Base-by-base conservation (phyloP, 768 basidiomycete genomes). In the Wakefieldia striispora region DNA sequence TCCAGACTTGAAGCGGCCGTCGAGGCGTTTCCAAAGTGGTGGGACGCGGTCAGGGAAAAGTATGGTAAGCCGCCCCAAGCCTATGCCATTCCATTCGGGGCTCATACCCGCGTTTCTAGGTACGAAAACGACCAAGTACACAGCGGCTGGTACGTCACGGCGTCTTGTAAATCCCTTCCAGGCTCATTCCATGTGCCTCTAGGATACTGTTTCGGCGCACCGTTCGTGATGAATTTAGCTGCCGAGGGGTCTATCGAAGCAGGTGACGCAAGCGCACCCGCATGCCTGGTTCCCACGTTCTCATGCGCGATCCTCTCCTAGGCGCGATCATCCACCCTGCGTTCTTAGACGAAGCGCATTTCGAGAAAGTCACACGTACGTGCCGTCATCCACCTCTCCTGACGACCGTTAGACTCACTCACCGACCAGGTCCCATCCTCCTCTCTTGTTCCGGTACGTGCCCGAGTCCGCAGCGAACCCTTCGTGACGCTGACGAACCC, bases 191-290 rank as follows among this genome's bases (percentile, higher is more conserved):
- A 13, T 6, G 4, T 11, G 4, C 31, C 27, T 29, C 27, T 7
- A 80, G 79, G 80, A 4, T 81, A 82, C 44, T 84, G 79, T 57
- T 81, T 81, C 50, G 79, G 80, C 3, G 81, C 68, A 6, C 73
- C 79, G 0, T 79, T 72, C 45, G 72, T 72, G 5, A 63, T 80
- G 43, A 70, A 81, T 20, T 63, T 76, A 3, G 72, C 72, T 1
- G 68, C 72, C 3, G 72, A 68, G 0, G 74, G 75, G 20, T 65
- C 70, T 43, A 63, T 80, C 40, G 66, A 70, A 3, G 78, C 80
- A 38, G 72, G 80, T 80, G 54, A 34, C 63, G 27, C 9, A 29
- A 26, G n/a, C n/a, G n/a, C n/a, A n/a, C 9, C 5, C 27, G 10
- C 7, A 3, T 8, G 14, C 19, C 8, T 6, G 17, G 11, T 14